Base-by-base conservation (phyloP, 805 yeast genomes). In the Hanseniaspora meyeri region DNA sequence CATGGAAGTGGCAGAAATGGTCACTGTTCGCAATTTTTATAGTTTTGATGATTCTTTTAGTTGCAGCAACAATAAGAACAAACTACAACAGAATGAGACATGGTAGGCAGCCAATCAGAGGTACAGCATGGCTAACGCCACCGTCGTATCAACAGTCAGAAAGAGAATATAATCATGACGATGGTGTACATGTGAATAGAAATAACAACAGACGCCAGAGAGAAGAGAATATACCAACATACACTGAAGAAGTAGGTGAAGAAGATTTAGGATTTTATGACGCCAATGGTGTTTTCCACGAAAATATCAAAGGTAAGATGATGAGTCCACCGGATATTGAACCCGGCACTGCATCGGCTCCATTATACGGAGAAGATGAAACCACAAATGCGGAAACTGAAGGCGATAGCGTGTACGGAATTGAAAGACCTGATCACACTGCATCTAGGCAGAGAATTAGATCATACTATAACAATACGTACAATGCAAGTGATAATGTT, bases 261-360 rank as follows among this genome's bases (percentile, higher is more conserved):
- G 74, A 77, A 49, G 96, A 89, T 65, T 78, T 85, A 65, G 96
- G 95, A 0, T 83, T 77, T 66, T 87, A 85, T 62, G 93, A 86
- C 65, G 70, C 70, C 38, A 66, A 74, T 37, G 96, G 88, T 39
- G 72, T 66, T 55, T 77, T 77, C 61, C 76, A 72, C 59, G 58
- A 69, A 10, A 72, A 71, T 55, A 62, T 66, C 37, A 69, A 70
- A 59, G 65, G 68, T 7, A 65, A 65, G 45, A 60, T 59, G 42
- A 48, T 62, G 27, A 62, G 66, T 9, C 67, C 70, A n/a, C 69
- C 70, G 7, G 58, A 63, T n/a, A 59, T 63, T 19, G 61, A 20
- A 8, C 32, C 55, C 32, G 55, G 55, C 3, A 24, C 19, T 16
- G n/a, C 55, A 10, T 20, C 27, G 5, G 31, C 16, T 9, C 34